Conservation (phyloP, 495 filamentous ascomycete species). For the Tuber melanosporum region DNA sequence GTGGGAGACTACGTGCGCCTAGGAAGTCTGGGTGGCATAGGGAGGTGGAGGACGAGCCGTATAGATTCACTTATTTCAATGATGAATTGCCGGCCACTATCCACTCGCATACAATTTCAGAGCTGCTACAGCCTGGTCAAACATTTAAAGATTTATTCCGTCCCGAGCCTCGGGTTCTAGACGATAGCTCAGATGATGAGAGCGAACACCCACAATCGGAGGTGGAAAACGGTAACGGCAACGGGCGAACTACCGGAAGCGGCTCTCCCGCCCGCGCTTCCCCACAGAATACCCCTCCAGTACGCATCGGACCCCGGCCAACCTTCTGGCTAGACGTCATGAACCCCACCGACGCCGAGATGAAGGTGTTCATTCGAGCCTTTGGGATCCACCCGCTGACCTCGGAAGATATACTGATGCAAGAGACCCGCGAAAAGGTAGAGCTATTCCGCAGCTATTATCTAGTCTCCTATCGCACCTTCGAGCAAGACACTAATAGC, state of each 20-base stretch:
- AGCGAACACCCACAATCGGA: conserved; percentile 37
- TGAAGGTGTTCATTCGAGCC: conserved; percentile 77
- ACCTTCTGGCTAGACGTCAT: conserved; percentile 81
- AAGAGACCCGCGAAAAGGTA: conserved; percentile 95
- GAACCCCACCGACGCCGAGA: conserved; percentile 81
- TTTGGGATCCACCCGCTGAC: conserved; percentile 92
- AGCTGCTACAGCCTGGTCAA: conserved; percentile 74
- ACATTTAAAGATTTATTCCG: conserved; percentile 80
- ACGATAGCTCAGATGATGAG: conserved; percentile 57
- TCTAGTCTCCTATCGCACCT: conserved; percentile 93
- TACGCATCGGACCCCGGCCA: conserved; percentile 30
- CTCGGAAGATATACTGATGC: conserved; percentile 85
- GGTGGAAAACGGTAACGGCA: conserved; percentile 31
- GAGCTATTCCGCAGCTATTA: conserved; percentile 97
- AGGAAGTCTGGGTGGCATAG: conserved; percentile 74
- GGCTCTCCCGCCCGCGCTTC: conserved; percentile 18
- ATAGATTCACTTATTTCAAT: conserved; percentile 97
- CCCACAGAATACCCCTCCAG: conserved; percentile 25
- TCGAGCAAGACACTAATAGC: conserved; percentile 68
- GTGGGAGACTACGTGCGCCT: conserved; percentile 71
- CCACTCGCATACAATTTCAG: conserved; percentile 89
- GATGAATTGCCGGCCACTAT: conserved; percentile 91
- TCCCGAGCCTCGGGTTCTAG: conserved; percentile 61
- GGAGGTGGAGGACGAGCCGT: conserved; percentile 83
- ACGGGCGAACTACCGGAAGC: conserved; percentile 25